These are phyloP conservation scores for Starmerella asiatica DNA, from an alignment of 805 yeast species.

Conservation along the genomic window DNA sequence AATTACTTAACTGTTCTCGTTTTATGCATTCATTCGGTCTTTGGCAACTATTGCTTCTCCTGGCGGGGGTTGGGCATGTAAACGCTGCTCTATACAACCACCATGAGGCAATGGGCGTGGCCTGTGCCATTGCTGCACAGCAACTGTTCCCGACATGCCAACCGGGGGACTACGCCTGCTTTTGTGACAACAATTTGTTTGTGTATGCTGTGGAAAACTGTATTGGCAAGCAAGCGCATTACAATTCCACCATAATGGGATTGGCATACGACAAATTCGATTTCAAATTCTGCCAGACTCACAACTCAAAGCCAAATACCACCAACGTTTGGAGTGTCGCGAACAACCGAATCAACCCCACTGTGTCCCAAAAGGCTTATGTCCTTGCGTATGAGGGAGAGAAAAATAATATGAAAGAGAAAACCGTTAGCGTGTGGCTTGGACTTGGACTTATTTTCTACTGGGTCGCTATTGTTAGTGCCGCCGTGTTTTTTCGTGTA, in stretches of 20 bases:
- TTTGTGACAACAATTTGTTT: conserved; percentile 22
- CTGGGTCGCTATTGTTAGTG: conserved; percentile 23
- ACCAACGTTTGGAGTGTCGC: conserved; percentile 13
- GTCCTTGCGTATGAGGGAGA: conserved; percentile 17
- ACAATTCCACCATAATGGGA: conserved; percentile 20
- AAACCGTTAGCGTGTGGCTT: conserved; percentile 24
- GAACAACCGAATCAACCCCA: conserved; percentile 2
- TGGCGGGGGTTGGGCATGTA: neutral
- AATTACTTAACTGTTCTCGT: no score
- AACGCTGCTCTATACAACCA: conserved; percentile 11
- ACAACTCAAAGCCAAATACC: conserved; percentile 8
- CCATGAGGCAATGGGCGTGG: conserved; percentile 16
- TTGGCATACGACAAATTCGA: conserved; percentile 26
- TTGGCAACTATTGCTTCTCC: neutral
- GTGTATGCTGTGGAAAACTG: conserved; percentile 27
- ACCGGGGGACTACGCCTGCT: conserved; percentile 22
- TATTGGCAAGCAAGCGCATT: conserved; percentile 19
- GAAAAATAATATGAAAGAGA: conserved; percentile 19
- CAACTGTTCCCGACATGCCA: conserved; percentile 15
- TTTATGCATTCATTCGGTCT: no score
- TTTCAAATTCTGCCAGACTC: conserved; percentile 20
- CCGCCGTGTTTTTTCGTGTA: conserved; percentile 3
- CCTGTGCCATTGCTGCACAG: conserved; percentile 20
- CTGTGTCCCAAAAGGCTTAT: conserved; percentile 11
- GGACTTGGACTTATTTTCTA: conserved; percentile 25